Conservation (phyloP, 306 rosid genomes). For the Malus asiatica region DNA sequence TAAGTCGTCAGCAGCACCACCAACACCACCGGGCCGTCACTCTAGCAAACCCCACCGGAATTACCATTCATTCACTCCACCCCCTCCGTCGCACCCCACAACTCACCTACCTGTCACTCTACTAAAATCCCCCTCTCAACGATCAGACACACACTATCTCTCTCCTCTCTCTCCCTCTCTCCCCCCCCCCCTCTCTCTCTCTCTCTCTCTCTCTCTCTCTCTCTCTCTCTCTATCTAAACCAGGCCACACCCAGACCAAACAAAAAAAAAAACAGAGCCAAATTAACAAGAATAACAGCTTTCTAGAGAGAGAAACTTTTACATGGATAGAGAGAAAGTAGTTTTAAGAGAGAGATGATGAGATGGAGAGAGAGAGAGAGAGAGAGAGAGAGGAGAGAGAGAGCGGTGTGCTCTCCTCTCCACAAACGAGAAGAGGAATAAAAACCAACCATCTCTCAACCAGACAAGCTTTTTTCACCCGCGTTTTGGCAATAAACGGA, state of each 20-base stretch:
- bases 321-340: constrained; percentile 13
- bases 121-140: background rate
- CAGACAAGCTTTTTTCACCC: constrained; percentile 32
- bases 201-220: background rate
- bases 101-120: constrained; percentile 2
- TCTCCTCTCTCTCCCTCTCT: background rate
- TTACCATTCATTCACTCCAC: constrained; percentile 28
- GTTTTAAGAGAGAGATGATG: background rate
- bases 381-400: background rate
- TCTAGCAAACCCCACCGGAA: constrained; percentile 23
- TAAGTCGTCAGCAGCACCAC: background rate
- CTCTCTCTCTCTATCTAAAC: background rate
- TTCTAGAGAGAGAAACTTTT: background rate
- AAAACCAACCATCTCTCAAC: constrained; percentile 59
- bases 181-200: background rate
- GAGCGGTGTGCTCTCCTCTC: constrained; percentile 65
- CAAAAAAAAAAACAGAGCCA: constrained; percentile 1
- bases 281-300: background rate
- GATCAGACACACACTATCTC: constrained; percentile 14
- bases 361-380: background rate
- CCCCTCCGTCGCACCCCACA: background rate
- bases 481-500: constrained; percentile 24
- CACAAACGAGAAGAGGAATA: constrained; percentile 81
- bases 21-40: constrained; percentile 17
- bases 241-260: background rate